Evolutionary conservation across 2,329 filamentous ascomycete species (phyloP).

Genomic region (Sclerotinia spermophila): DNA sequence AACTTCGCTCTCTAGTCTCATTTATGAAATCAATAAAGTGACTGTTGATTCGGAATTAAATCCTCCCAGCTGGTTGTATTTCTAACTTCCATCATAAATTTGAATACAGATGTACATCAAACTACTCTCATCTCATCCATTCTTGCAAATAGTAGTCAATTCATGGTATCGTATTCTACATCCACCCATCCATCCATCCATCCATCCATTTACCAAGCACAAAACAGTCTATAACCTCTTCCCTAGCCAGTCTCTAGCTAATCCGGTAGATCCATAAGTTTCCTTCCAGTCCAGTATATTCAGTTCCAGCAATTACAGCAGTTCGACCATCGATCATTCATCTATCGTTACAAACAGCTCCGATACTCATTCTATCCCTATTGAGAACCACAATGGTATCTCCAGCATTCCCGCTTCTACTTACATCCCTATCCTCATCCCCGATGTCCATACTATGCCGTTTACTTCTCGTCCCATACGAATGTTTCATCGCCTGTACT

Average conservation of each 20-base stretch:
- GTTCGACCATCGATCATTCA: neutral
- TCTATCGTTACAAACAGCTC: slow-evolving; percentile 18
- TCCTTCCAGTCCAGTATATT: neutral
- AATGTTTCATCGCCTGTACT: neutral
- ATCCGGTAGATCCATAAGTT: neutral
- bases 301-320: neutral
- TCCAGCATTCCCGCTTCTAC: neutral
- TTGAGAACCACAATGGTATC: slow-evolving; percentile 8
- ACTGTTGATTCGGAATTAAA: neutral
- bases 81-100: neutral
- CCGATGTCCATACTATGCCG: neutral
- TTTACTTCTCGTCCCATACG: slow-evolving; percentile 16
- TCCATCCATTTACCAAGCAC: neutral
- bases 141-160: neutral
- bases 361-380: slow-evolving; percentile 15
- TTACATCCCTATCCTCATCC: neutral
- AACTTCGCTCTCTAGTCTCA: too few species aligned
- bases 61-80: neutral
- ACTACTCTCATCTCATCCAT: neutral
- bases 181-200: neutral
- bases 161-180: slow-evolving; percentile 2
- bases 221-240: neutral
- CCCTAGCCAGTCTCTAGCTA: neutral
- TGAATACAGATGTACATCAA: neutral
- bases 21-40: too few species aligned